Percentiles rank a stretch among this genome's conserved stretches.
These are phyloP conservation scores for Elsinoe perseae DNA, from an alignment of 2,329 filamentous ascomycete genomes.

Conservation along the genomic window DNA sequence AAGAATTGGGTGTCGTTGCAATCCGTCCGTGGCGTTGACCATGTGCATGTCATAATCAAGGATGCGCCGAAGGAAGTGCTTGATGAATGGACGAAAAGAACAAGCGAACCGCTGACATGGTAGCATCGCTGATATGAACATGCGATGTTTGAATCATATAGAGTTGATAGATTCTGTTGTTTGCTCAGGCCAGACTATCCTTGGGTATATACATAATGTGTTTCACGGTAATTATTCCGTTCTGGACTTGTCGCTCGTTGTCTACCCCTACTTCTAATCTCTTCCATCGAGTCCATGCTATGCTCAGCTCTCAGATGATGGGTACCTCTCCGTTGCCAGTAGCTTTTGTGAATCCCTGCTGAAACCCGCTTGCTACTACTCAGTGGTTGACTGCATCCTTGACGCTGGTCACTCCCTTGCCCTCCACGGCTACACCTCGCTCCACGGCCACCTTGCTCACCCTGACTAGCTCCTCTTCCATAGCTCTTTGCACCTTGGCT, in stretches of 20 bases:
- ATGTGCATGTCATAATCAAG: conserved; percentile 48
- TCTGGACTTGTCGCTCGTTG: too few species aligned
- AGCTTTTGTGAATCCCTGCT: too few species aligned
- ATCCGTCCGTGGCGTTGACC: conserved; percentile 51
- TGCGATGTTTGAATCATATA: neutral
- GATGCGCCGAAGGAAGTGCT: conserved; percentile 36
- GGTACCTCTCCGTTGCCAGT: too few species aligned
- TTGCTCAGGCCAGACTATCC: neutral
- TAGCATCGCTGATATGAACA: neutral
- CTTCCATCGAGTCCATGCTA: neutral
- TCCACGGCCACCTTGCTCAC: conserved; percentile 31
- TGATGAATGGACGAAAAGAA: conserved; percentile 23
- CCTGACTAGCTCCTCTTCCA: conserved; percentile 55
- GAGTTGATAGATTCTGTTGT: conserved; percentile 13
- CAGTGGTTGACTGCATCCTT: conserved; percentile 7
- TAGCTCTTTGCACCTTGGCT: conserved; percentile 59
- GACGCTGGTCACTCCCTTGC: conserved; percentile 1
- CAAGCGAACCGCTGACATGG: conserved; percentile 5
- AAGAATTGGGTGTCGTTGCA: conserved; percentile 57
- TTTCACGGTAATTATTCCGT: neutral
- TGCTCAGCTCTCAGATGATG: too few species aligned
- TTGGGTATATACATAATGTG: conserved; percentile 14
- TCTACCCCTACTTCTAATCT: neutral
- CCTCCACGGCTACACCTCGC: conserved; percentile 22
- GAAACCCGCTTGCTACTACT: too few species aligned